Conservation (phyloP, 306 rosid genomes). For the Sphenostylis stenocarpa region DNA sequence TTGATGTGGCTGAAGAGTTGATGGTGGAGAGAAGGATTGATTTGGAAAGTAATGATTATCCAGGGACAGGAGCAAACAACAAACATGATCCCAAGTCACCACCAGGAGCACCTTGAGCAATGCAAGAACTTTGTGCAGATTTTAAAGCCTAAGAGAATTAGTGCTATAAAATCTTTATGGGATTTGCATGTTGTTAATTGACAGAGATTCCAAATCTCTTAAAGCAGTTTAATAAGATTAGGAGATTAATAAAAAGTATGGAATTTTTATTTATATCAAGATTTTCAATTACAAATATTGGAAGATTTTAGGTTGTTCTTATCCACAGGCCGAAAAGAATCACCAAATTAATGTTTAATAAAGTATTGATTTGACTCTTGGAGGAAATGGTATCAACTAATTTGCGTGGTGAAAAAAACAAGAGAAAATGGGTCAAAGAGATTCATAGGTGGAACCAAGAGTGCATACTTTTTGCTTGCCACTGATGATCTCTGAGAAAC, state of each 20-base stretch:
- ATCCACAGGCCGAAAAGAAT: not conserved
- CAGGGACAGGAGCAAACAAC: slow-evolving; percentile 68
- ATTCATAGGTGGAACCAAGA: not conserved
- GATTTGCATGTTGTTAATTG: slow-evolving; percentile 15
- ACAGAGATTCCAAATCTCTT: not conserved
- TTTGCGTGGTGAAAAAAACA: not conserved
- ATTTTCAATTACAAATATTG: too few species aligned
- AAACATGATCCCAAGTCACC: slow-evolving; percentile 58
- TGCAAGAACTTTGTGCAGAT: slow-evolving; percentile 2
- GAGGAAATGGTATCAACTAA: not conserved
- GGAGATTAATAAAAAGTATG: not conserved
- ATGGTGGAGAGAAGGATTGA: slow-evolving; percentile 46
- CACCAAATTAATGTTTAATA: slow-evolving; percentile 4
- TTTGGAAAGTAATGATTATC: slow-evolving; percentile 60
- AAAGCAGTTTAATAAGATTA: not conserved
- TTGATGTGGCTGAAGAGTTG: slow-evolving; percentile 31
- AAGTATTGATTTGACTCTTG: not conserved
- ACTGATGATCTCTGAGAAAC: not conserved
- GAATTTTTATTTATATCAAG: not conserved
- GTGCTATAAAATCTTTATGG: not conserved
- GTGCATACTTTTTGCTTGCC: not conserved
- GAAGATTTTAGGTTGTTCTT: not conserved
- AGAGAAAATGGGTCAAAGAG: not conserved
- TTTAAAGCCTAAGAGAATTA: not conserved
- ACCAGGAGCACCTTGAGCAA: slow-evolving; percentile 44